Conservation (phyloP, 345 rosid genomes). For the Sisymbrium irio region DNA sequence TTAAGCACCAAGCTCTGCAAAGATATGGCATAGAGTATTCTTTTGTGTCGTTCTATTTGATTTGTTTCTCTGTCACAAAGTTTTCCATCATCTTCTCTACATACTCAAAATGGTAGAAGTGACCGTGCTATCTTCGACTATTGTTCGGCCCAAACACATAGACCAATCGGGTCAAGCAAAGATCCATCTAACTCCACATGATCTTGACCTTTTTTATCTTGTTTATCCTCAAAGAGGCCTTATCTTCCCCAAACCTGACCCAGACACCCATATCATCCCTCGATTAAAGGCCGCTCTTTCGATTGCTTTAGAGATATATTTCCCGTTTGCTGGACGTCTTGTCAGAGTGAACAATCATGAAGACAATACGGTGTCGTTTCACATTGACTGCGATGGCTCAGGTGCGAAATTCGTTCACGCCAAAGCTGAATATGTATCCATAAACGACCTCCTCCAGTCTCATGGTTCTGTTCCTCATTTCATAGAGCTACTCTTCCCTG, state of each 20-base stretch:
- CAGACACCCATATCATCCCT: not conserved
- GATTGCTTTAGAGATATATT: not conserved
- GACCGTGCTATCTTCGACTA: slow-evolving; percentile 6
- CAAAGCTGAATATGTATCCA: slow-evolving; percentile 30
- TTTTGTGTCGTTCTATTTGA: not conserved
- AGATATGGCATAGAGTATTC: not conserved
- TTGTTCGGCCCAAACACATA: slow-evolving; percentile 10
- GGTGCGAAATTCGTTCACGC: slow-evolving; percentile 40
- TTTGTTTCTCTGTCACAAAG: not conserved
- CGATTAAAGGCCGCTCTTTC: slow-evolving; percentile 18
- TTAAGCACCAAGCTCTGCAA: not conserved
- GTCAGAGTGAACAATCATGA: slow-evolving; percentile 14
- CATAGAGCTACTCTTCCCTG: slow-evolving; percentile 29
- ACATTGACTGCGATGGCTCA: slow-evolving; percentile 17
- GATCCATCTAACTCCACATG: slow-evolving; percentile 32
- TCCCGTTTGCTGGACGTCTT: slow-evolving; percentile 29
- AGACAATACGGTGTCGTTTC: slow-evolving; percentile 15
- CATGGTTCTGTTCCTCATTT: slow-evolving; percentile 30
- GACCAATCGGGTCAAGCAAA: not conserved
- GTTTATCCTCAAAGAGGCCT: slow-evolving; percentile 34
- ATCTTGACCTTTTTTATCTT: slow-evolving; percentile 22
- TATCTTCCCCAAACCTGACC: slow-evolving; percentile 28
- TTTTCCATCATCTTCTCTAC: not conserved
- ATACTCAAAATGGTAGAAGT: slow-evolving; percentile 11
- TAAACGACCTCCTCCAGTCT: slow-evolving; percentile 26